Evolutionary conservation across 345 rosid species (phyloP).

Genomic region (Moricandia arvensis): DNA sequence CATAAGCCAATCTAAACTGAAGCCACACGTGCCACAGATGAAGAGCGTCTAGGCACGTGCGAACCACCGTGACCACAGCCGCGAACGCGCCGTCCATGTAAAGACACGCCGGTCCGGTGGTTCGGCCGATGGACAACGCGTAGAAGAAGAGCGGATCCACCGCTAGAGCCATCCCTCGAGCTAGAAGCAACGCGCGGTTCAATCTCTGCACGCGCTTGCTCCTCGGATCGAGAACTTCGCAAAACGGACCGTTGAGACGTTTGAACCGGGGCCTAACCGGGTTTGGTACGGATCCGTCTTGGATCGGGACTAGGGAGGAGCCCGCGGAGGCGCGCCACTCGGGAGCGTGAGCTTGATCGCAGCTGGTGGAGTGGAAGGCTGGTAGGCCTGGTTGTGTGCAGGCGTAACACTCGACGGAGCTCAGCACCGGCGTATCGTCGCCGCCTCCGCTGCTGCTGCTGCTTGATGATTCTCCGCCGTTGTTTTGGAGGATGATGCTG

Average conservation of each 20-base stretch:
- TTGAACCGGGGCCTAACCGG: slow-evolving; percentile 1
- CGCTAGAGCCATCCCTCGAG: slow-evolving; percentile 74
- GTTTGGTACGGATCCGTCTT: slow-evolving; percentile 21
- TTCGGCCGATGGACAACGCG: slow-evolving; percentile 51
- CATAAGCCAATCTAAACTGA: slow-evolving; percentile 75
- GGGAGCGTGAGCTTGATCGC: slow-evolving; percentile 78
- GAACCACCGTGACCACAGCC: slow-evolving; percentile 57
- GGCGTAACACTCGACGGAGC: slow-evolving; percentile 76
- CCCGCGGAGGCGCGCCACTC: slow-evolving; percentile 97
- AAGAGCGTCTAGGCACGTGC: slow-evolving; percentile 63
- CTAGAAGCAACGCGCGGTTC: slow-evolving; percentile 69
- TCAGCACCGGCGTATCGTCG: slow-evolving; percentile 39
- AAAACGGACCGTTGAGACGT: slow-evolving; percentile 39
- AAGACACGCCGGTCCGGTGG: slow-evolving; percentile 63
- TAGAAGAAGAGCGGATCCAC: slow-evolving; percentile 90
- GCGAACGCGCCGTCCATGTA: slow-evolving; percentile 77
- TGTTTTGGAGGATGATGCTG: too few species aligned
- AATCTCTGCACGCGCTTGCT: slow-evolving; percentile 63
- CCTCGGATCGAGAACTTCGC: slow-evolving; percentile 64
- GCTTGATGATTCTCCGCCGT: not conserved
- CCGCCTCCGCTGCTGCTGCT: slow-evolving; percentile 12
- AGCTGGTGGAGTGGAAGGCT: slow-evolving; percentile 87
- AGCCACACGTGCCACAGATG: slow-evolving; percentile 75
- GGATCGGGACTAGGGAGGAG: slow-evolving; percentile 82
- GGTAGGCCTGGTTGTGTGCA: slow-evolving; percentile 96